Conservation (phyloP, 208 protist genomes). For the Leishmania major region DNA sequence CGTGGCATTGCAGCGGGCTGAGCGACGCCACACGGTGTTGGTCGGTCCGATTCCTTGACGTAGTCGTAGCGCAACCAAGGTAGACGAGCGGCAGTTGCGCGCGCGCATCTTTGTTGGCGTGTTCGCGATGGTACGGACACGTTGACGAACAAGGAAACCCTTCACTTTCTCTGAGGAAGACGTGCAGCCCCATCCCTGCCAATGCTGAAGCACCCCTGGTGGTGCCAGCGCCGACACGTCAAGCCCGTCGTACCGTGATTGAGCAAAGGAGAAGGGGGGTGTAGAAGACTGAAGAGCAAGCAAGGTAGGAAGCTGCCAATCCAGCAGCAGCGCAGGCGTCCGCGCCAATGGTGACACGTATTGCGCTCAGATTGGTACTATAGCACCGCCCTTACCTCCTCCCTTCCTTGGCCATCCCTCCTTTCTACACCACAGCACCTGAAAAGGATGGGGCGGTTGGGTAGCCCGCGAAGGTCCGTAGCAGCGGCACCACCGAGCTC, state of each 20-base stretch:
- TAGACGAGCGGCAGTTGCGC: background rate
- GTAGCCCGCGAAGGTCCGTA: constrained; percentile 26
- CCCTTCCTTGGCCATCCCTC: background rate
- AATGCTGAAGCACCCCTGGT: background rate
- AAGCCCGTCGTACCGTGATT: background rate
- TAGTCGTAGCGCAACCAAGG: background rate
- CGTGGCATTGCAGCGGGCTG: background rate
- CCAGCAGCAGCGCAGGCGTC: background rate
- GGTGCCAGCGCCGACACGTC: background rate
- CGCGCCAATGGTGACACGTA: background rate
- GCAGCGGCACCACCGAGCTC: constrained; percentile 25
- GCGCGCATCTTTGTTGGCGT: background rate
- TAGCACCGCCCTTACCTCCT: background rate
- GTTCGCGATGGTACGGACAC: background rate
- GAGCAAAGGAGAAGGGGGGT: background rate
- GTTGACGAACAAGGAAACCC: background rate
- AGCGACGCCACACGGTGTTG: background rate
- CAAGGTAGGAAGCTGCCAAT: background rate
- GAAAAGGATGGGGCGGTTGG: constrained; percentile 26
- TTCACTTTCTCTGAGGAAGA: too few relatives aligned
- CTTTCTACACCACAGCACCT: constrained; percentile 18
- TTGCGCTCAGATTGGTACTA: background rate
- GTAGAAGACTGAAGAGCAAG: background rate
- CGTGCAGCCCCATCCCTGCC: too few relatives aligned
- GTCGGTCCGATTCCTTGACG: background rate